Evolutionary conservation across 2,329 filamentous ascomycete genomes (phyloP).

Genomic region (Fusarium verrucosum): DNA sequence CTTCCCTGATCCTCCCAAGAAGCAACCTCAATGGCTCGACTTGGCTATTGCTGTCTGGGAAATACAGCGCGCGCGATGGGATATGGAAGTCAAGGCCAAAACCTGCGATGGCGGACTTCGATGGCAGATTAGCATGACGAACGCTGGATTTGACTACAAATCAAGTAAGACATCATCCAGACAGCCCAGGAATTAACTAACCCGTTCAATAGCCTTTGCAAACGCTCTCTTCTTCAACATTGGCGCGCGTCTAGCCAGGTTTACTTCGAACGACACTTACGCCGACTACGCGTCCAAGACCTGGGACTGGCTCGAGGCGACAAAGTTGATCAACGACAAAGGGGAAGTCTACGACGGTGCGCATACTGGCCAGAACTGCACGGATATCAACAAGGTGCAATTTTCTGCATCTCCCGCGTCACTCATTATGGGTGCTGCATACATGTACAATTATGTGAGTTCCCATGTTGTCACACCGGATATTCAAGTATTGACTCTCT

Average conservation of each 20-base stretch:
- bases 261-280: slow-evolving; percentile 73
- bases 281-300: slow-evolving; percentile 67
- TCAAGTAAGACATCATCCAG: slow-evolving; percentile 54
- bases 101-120: slow-evolving; percentile 64
- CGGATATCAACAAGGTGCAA: slow-evolving; percentile 65
- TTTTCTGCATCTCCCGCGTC: slow-evolving; percentile 73
- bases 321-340: slow-evolving; percentile 67
- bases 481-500: slow-evolving; percentile 8
- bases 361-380: slow-evolving; percentile 66
- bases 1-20: slow-evolving; percentile 64
- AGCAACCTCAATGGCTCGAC: slow-evolving; percentile 66
- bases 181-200: fast-evolving
- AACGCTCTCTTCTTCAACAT: slow-evolving; percentile 72
- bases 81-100: slow-evolving; percentile 61
- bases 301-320: slow-evolving; percentile 67
- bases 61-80: slow-evolving; percentile 54
- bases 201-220: slow-evolving; percentile 56
- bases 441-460: slow-evolving; percentile 71
- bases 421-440: slow-evolving; percentile 69
- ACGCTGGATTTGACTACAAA: slow-evolving; percentile 81
- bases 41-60: slow-evolving; percentile 67
- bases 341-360: slow-evolving; percentile 72
- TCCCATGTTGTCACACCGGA: fast-evolving
- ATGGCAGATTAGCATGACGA: slow-evolving; percentile 80
- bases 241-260: slow-evolving; percentile 74